Evolutionary conservation across 305 asterid species (phyloP), one percentile per base, ranked within the genome.

Genomic region (Fraxinus xanthoxyloides): DNA sequence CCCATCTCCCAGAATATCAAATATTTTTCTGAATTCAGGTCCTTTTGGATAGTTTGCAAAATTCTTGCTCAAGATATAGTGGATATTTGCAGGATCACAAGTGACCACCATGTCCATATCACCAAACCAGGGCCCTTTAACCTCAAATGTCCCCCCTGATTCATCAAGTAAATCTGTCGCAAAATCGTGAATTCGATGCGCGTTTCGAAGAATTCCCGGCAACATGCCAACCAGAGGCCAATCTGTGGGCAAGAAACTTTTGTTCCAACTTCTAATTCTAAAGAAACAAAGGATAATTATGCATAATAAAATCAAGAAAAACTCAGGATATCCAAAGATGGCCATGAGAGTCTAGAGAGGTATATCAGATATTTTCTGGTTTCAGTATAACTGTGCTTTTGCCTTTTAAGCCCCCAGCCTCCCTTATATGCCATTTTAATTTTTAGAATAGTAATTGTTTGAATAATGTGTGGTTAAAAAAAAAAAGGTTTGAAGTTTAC

Each of bases 141-240:
- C 74, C 15, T 63, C 77, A 73, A 87, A 86, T 0, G 88, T 85
- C 51, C 93, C 90, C 26, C 84, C 87, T 23, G 34, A 17, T 46
- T 76, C 86, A 0, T 19, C 30, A 0, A 87, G 54, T 12, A 90
- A 0, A 0, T 89, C 86, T 0, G 92, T 89, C 1, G 30, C 79
- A n/a, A 28, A 89, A 7, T 84, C 89, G 21, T 90, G 93, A 82
- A 89, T 35, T 3, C 93, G 85, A 48, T 84, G 73, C 28, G 67
- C 30, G 48, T 89, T 89, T 6, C 3, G 83, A n/a, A 90, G 51
- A 34, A 89, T 12, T 1, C 70, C 86, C 5, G 91, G 92, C 10
- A 87, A 75, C 93, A 87, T 90, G 7, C 93, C 91, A 10, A 90
- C 30, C 13, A 89, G 12, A 5, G 93, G 92, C 93, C 92, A 90